Percentiles rank a stretch among this genome's conserved stretches.
phyloP scores from a whole-genome alignment of 345 rosid species.

The Citrus mangshanensis region DNA sequence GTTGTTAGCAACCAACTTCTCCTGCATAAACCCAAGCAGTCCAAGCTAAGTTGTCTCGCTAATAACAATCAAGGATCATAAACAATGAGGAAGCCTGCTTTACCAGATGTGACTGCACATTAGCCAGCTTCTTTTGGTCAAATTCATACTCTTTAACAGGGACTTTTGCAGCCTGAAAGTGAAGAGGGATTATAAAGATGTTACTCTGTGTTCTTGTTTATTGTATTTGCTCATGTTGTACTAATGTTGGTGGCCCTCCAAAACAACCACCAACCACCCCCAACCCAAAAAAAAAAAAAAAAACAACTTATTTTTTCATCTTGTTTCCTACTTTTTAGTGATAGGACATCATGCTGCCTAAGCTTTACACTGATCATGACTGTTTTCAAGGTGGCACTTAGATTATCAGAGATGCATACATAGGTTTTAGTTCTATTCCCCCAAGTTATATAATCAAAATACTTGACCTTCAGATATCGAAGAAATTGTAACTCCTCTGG shows the following conservation, averaged over 20 bases:
- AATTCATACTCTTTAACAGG: slow-evolving; percentile 90
- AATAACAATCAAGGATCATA: neutral
- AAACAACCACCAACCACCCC: too few relatives aligned
- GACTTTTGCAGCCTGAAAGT: slow-evolving; percentile 75
- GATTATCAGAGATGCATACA: neutral
- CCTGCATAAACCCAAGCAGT: slow-evolving; percentile 48
- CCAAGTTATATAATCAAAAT: neutral
- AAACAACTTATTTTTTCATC: too few relatives aligned
- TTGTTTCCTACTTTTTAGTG: neutral
- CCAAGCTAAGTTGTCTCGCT: slow-evolving; percentile 3
- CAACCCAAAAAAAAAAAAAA: too few relatives aligned
- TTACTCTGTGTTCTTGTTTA: neutral
- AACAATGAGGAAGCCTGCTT: slow-evolving; percentile 1
- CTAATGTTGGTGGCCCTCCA: neutral
- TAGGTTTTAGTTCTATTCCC: neutral
- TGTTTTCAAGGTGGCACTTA: neutral
- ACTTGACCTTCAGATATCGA: slow-evolving; percentile 75
- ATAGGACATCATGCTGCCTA: neutral
- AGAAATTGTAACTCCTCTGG: slow-evolving; percentile 94
- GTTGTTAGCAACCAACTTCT: slow-evolving; percentile 67
- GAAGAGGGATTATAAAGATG: neutral
- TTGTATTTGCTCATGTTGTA: neutral
- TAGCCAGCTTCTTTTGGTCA: slow-evolving; percentile 71
- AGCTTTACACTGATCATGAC: neutral
- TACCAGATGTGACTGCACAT: slow-evolving; percentile 90